Evolutionary conservation across 2,329 filamentous ascomycete species (phyloP).

Genomic region (Coniochaeta sp.): DNA sequence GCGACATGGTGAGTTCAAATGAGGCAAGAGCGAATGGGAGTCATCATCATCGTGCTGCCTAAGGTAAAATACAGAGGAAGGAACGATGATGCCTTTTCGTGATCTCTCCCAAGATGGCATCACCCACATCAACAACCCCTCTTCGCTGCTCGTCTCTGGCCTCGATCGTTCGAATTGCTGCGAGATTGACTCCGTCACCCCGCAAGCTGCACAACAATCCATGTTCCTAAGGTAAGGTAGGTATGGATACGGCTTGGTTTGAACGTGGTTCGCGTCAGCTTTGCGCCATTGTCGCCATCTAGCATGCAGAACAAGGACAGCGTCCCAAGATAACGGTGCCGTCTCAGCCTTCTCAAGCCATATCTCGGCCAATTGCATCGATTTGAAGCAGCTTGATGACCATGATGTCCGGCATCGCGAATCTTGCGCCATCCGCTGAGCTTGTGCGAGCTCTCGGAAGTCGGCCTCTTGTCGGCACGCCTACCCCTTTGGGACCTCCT

Average conservation of each 20-base stretch:
- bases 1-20: too few relatives aligned
- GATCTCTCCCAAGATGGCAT: background rate
- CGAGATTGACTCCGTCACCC: background rate
- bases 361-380: background rate
- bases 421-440: background rate
- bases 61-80: too few relatives aligned
- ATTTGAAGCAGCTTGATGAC: background rate
- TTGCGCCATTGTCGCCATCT: background rate
- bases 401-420: background rate
- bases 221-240: background rate
- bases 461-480: background rate
- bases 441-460: background rate
- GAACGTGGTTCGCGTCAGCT: background rate
- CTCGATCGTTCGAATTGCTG: background rate
- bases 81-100: background rate
- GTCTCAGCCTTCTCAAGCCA: background rate
- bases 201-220: background rate
- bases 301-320: background rate
- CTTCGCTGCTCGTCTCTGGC: background rate
- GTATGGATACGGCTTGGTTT: background rate
- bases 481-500: background rate
- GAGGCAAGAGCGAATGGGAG: too few relatives aligned
- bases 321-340: background rate
- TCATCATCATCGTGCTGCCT: too few relatives aligned
- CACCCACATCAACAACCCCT: too few relatives aligned